A percentile compares a stretch with the other conserved stretches of the same genome.
phyloP scores from a whole-genome alignment of 2,329 filamentous ascomycete species.

The Fusarium sp. region DNA sequence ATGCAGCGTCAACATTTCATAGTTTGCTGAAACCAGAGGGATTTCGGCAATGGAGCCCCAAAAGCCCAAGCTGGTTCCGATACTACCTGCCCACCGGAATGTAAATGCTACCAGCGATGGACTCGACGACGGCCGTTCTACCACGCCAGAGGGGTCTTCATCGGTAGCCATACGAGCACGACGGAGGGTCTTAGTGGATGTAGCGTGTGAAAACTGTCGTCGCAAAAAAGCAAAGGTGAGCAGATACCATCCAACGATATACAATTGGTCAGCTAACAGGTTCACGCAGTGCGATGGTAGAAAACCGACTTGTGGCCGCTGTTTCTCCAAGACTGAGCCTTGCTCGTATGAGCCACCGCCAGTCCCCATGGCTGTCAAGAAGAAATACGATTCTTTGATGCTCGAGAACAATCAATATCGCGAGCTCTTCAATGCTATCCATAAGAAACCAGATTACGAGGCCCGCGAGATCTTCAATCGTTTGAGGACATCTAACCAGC shows the following conservation, averaged over 20 bases:
- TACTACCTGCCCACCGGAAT: slow-evolving; percentile 19
- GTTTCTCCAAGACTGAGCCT: slow-evolving; percentile 13
- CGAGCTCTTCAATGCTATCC: slow-evolving; percentile 26
- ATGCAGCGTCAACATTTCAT: slow-evolving; percentile 6
- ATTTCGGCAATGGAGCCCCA: slow-evolving; percentile 17
- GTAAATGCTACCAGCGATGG: background rate
- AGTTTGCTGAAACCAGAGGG: background rate
- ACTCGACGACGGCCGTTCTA: background rate
- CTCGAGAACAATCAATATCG: slow-evolving; percentile 27
- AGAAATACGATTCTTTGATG: slow-evolving; percentile 19
- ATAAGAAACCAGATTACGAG: slow-evolving; percentile 14
- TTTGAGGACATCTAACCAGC: slow-evolving; percentile 13
- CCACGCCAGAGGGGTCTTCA: background rate
- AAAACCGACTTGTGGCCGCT: slow-evolving; percentile 22
- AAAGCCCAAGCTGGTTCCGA: slow-evolving; percentile 20
- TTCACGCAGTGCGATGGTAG: slow-evolving; percentile 17
- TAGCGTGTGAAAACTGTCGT: slow-evolving; percentile 27
- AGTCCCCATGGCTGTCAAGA: slow-evolving; percentile 16
- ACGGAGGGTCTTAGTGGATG: slow-evolving; percentile 19
- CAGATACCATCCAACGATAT: background rate
- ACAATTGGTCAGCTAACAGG: background rate
- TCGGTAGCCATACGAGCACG: background rate
- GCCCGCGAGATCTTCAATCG: slow-evolving; percentile 22
- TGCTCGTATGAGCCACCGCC: slow-evolving; percentile 15
- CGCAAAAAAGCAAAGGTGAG: slow-evolving; percentile 28